Conservation (phyloP, 495 filamentous ascomycete species). For the Aspergillus campestris region DNA sequence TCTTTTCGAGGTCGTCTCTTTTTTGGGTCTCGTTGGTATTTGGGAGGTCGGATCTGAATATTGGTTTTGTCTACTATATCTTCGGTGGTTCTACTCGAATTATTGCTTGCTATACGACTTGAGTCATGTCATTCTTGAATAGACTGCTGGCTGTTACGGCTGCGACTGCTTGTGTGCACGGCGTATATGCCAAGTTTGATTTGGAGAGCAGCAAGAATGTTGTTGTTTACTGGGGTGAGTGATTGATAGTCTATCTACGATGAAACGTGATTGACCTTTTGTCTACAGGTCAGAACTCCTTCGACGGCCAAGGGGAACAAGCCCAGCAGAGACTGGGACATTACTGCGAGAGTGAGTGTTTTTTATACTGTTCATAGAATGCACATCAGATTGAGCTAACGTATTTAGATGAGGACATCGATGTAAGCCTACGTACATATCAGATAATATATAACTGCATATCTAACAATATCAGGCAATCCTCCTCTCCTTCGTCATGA, state of each 20-base stretch:
- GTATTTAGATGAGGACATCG: constrained; percentile 25
- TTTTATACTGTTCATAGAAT: not conserved
- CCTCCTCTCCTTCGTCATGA: constrained; percentile 52
- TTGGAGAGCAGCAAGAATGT: constrained; percentile 40
- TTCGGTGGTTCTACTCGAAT: too few species aligned
- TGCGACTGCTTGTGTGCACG: constrained; percentile 21
- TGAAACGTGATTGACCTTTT: not conserved
- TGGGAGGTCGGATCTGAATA: too few species aligned
- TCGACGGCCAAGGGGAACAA: constrained; percentile 29
- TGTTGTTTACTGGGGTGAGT: constrained; percentile 55
- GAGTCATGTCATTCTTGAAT: constrained; percentile 19
- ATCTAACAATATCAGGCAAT: constrained; percentile 36
- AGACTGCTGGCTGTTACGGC: constrained; percentile 18
- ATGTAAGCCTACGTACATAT: constrained; percentile 19
- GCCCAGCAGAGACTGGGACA: constrained; percentile 45
- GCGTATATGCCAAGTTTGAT: constrained; percentile 35
- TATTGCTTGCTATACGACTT: too few species aligned
- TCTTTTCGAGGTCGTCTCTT: too few species aligned
- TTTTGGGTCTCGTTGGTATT: too few species aligned
- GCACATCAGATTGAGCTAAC: not conserved
- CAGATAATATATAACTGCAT: not conserved
- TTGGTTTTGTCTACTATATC: too few species aligned
- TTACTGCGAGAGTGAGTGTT: constrained; percentile 50
- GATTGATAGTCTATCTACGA: not conserved
- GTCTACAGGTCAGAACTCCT: constrained; percentile 52